Percentiles rank a stretch among this genome's conserved stretches.
Evolutionary conservation across 2,329 filamentous ascomycete species (phyloP).

Genomic region (Diaporthe eres): DNA sequence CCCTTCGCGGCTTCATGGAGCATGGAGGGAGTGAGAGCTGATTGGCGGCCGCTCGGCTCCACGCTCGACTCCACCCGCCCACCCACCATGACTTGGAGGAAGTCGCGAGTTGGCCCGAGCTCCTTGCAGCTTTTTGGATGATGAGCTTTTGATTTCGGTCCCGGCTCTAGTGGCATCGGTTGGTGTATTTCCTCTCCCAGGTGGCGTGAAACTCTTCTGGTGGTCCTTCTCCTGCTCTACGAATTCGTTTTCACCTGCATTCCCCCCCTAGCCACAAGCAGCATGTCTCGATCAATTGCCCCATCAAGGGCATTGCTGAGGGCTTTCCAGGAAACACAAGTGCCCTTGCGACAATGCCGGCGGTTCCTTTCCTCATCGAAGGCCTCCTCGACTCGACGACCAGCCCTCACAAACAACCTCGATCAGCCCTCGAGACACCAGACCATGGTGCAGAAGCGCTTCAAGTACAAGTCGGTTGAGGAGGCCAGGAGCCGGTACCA

Average conservation of each 20-base stretch:
- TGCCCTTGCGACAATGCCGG: slow-evolving; percentile 55
- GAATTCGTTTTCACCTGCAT: background rate
- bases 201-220: slow-evolving; percentile 30
- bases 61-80: slow-evolving; percentile 9
- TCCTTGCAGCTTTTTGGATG: slow-evolving; percentile 35
- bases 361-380: slow-evolving; percentile 58
- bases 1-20: slow-evolving; percentile 14
- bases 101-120: slow-evolving; percentile 36
- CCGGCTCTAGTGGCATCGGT: background rate
- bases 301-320: slow-evolving; percentile 54
- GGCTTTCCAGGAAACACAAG: slow-evolving; percentile 48
- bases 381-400: slow-evolving; percentile 42
- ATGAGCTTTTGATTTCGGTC: slow-evolving; percentile 19
- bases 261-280: slow-evolving; percentile 20
- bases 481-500: slow-evolving; percentile 71
- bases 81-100: slow-evolving; percentile 21
- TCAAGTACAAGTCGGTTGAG: slow-evolving; percentile 68
- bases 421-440: slow-evolving; percentile 43
- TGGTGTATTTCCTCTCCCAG: background rate
- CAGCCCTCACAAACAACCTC: slow-evolving; percentile 43
- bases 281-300: slow-evolving; percentile 57
- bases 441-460: slow-evolving; percentile 54
- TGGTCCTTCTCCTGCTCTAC: background rate
- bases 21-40: slow-evolving; percentile 27
- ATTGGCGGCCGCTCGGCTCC: slow-evolving; percentile 30